These are phyloP conservation scores for Golubevia sp. DNA, from an alignment of 1,284 basidiomycete species.

Conservation along the genomic window DNA sequence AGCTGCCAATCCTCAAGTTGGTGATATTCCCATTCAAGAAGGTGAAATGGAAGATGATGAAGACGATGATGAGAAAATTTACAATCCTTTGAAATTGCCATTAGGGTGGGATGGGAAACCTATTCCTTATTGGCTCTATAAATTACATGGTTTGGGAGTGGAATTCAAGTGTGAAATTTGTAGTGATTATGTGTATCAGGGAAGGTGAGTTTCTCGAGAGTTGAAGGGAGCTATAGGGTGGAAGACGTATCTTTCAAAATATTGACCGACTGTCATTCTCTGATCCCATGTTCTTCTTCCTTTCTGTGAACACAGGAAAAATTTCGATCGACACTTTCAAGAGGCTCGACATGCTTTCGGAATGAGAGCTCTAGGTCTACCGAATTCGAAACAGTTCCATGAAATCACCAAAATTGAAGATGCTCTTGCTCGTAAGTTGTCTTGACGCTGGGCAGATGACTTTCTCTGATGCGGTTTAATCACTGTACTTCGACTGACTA, in stretches of 20 bases:
- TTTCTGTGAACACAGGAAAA: conserved; percentile 67
- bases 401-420: conserved; percentile 97
- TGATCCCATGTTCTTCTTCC: neutral
- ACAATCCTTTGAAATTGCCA: conserved; percentile 96
- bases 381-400: conserved; percentile 98
- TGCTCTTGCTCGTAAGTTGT: conserved; percentile 79
- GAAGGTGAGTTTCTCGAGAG: too few relatives aligned
- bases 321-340: conserved; percentile 90
- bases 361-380: conserved; percentile 94
- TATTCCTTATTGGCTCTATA: conserved; percentile 98
- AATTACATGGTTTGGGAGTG: conserved; percentile 93
- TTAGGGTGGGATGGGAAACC: conserved; percentile 98
- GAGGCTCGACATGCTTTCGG: conserved; percentile 97
- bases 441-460: too few relatives aligned
- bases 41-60: conserved; percentile 73
- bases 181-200: conserved; percentile 65
- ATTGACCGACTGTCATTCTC: too few relatives aligned
- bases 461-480: too few relatives aligned
- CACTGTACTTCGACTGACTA: too few relatives aligned
- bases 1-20: conserved; percentile 69
- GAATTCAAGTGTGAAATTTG: conserved; percentile 99
- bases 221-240: too few relatives aligned
- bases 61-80: conserved; percentile 90
- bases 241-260: too few relatives aligned
- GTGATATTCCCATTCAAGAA: neutral